These are phyloP conservation scores for Cyclocybe aegerita DNA, from an alignment of 768 basidiomycete species.

Conservation along the genomic window DNA sequence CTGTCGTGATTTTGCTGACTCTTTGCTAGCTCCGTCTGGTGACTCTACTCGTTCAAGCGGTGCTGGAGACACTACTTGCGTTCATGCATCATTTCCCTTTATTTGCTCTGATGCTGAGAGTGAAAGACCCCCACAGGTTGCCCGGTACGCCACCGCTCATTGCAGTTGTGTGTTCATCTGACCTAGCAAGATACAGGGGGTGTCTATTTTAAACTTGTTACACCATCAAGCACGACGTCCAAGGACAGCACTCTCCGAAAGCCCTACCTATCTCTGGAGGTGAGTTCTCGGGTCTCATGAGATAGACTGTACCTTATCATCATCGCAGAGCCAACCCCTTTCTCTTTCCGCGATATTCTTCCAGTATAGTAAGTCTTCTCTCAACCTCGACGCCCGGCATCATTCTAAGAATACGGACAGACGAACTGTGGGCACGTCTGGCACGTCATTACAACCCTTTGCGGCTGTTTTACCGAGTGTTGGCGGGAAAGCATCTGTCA, in stretches of 20 bases:
- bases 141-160: conserved; percentile 53
- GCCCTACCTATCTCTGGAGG: conserved; percentile 31
- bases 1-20: conserved; percentile 33
- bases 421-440: conserved; percentile 47
- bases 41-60: conserved; percentile 59
- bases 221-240: not conserved
- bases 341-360: conserved; percentile 51
- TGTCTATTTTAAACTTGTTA: conserved; percentile 13
- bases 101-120: conserved; percentile 79
- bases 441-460: conserved; percentile 59
- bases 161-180: not conserved
- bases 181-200: conserved; percentile 17
- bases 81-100: conserved; percentile 93
- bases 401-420: conserved; percentile 25
- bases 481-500: conserved; percentile 47
- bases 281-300: conserved; percentile 10
- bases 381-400: not conserved
- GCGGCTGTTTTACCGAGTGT: conserved; percentile 46
- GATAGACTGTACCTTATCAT: not conserved
- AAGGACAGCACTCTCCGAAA: conserved; percentile 10
- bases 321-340: conserved; percentile 52
- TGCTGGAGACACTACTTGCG: conserved; percentile 62
- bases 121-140: conserved; percentile 81
- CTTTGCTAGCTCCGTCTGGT: conserved; percentile 39
- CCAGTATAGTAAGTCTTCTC: conserved; percentile 50